These are phyloP conservation scores for Torulaspora globosa DNA, from an alignment of 1,139 yeast species.

Conservation along the genomic window DNA sequence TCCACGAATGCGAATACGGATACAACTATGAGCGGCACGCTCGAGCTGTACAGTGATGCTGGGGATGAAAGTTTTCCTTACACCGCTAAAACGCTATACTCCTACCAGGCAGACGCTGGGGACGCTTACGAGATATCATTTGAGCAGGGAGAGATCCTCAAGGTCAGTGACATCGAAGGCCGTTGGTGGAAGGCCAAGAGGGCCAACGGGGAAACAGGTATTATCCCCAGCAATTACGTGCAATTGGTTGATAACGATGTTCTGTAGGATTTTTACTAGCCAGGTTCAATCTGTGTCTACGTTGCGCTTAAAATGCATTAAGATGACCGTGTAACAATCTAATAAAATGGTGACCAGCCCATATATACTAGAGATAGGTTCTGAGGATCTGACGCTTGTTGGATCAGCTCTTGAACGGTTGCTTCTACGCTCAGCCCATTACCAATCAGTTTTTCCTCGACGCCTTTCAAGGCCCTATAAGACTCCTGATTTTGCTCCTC, in stretches of 20 bases:
- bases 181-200: slow-evolving; percentile 99
- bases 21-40: slow-evolving; percentile 37
- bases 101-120: slow-evolving; percentile 88
- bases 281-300: neutral
- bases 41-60: slow-evolving; percentile 36
- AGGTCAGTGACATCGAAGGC: slow-evolving; percentile 89
- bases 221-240: slow-evolving; percentile 93
- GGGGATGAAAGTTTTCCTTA: slow-evolving; percentile 64
- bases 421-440: slow-evolving; percentile 78
- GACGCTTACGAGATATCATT: slow-evolving; percentile 92
- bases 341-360: slow-evolving; percentile 67
- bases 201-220: slow-evolving; percentile 88
- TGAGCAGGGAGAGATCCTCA: slow-evolving; percentile 81
- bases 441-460: slow-evolving; percentile 62
- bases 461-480: slow-evolving; percentile 69
- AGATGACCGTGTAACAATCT: slow-evolving; percentile 5
- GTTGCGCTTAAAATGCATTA: neutral
- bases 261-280: neutral
- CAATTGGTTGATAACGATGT: slow-evolving; percentile 48
- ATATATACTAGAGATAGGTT: slow-evolving; percentile 72
- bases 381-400: slow-evolving; percentile 63
- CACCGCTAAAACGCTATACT: slow-evolving; percentile 80
- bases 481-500: slow-evolving; percentile 53
- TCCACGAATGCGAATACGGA: slow-evolving; percentile 38
- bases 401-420: slow-evolving; percentile 71